Percentiles rank a stretch among this genome's conserved stretches.
Conservation (phyloP, 768 basidiomycete genomes). For the Vararia minispora region DNA sequence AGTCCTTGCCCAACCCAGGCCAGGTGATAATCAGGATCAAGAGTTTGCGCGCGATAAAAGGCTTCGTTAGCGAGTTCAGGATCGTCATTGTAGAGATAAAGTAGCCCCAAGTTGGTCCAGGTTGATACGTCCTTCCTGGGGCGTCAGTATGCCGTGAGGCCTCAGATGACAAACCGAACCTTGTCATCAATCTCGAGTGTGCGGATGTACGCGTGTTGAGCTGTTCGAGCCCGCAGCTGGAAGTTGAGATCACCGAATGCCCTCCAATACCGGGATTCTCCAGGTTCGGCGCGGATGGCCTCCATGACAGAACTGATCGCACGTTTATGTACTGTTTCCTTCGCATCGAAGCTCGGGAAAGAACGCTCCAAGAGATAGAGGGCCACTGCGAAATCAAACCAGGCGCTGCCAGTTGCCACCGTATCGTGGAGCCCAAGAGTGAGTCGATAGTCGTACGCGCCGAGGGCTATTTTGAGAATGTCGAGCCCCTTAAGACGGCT, state of each 20-base stretch:
- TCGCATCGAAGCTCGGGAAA: slow-evolving; percentile 20
- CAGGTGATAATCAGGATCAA: slow-evolving; percentile 81
- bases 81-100: slow-evolving; percentile 77
- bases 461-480: slow-evolving; percentile 40
- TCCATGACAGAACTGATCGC: slow-evolving; percentile 47
- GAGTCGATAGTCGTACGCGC: slow-evolving; percentile 51
- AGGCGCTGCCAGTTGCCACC: slow-evolving; percentile 41
- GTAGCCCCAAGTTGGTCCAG: slow-evolving; percentile 84
- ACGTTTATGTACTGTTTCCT: slow-evolving; percentile 26
- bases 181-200: slow-evolving; percentile 81
- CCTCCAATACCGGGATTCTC: slow-evolving; percentile 70
- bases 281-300: slow-evolving; percentile 63
- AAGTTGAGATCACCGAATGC: slow-evolving; percentile 71
- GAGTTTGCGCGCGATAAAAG: slow-evolving; percentile 76
- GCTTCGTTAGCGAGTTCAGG: slow-evolving; percentile 76
- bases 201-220: slow-evolving; percentile 88
- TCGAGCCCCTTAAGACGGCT: slow-evolving; percentile 18
- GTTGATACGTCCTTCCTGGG: slow-evolving; percentile 46
- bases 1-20: slow-evolving; percentile 90
- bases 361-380: slow-evolving; percentile 38
- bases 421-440: slow-evolving; percentile 44
- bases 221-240: slow-evolving; percentile 49
- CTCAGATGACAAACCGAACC: slow-evolving; percentile 28
- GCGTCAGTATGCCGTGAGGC: slow-evolving; percentile 4
- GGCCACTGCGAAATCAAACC: slow-evolving; percentile 63